Evolutionary conservation across 805 yeast genomes (phyloP).

Genomic region (Debaryomyces maramus): DNA sequence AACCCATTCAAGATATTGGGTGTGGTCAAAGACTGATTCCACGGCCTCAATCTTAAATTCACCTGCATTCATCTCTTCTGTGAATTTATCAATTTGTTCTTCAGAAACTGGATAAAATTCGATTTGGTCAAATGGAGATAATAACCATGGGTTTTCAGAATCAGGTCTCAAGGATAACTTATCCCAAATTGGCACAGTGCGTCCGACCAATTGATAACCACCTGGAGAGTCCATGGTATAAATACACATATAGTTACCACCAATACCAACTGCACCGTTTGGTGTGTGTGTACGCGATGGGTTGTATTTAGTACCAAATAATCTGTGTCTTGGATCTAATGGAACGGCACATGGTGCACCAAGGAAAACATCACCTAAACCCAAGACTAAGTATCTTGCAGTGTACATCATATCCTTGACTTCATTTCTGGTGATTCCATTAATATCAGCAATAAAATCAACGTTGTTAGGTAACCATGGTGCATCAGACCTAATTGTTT

Average conservation of each 20-base stretch:
- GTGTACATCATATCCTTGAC: slow-evolving; percentile 83
- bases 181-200: slow-evolving; percentile 98
- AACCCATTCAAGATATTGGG: slow-evolving; percentile 75
- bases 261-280: slow-evolving; percentile 96
- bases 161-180: slow-evolving; percentile 77
- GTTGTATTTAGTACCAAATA: slow-evolving; percentile 90
- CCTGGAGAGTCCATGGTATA: slow-evolving; percentile 99
- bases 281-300: slow-evolving; percentile 97
- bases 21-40: slow-evolving; percentile 81
- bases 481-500: slow-evolving; percentile 88
- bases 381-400: slow-evolving; percentile 89
- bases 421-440: slow-evolving; percentile 72
- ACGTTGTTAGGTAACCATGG: slow-evolving; percentile 99
- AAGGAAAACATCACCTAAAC: slow-evolving; percentile 94
- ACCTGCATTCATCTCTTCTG: slow-evolving; percentile 80
- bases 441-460: slow-evolving; percentile 88
- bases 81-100: slow-evolving; percentile 68
- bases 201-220: slow-evolving; percentile 94
- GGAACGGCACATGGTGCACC: slow-evolving; percentile 99
- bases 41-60: slow-evolving; percentile 70
- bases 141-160: slow-evolving; percentile 74
- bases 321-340: slow-evolving; percentile 91
- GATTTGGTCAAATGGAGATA: slow-evolving; percentile 90
- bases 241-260: slow-evolving; percentile 98
- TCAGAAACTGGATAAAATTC: slow-evolving; percentile 92